phyloP scores from a whole-genome alignment of 176 grass and related monocot genomes.

The Chloris gayana region DNA sequence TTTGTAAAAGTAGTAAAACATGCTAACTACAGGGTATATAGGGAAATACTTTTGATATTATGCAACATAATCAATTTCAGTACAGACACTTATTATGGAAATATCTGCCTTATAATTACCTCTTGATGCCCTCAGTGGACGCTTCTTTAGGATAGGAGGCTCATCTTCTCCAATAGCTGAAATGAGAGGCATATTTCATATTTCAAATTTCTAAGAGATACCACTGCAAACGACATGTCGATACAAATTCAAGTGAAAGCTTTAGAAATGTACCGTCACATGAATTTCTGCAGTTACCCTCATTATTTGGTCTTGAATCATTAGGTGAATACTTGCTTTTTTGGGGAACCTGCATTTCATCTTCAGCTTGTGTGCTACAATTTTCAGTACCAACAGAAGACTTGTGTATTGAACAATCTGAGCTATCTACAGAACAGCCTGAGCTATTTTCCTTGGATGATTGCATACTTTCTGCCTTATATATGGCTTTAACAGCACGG shows the following conservation, averaged over 20 bases:
- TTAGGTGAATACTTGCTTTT: constrained; percentile 41
- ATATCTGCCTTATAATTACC: constrained; percentile 29
- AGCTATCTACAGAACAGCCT: constrained; percentile 32
- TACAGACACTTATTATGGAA: background rate
- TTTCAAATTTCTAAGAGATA: constrained; percentile 37
- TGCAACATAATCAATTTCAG: constrained; percentile 18
- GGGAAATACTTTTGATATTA: constrained; percentile 15
- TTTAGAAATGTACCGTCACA: constrained; percentile 40
- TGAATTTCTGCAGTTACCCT: constrained; percentile 13
- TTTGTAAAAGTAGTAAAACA: background rate
- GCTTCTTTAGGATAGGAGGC: constrained; percentile 29
- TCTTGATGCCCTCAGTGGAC: constrained; percentile 41
- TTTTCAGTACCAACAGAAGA: constrained; percentile 16
- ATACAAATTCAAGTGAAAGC: constrained; percentile 28
- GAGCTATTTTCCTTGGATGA: constrained; percentile 38
- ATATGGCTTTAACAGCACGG: constrained; percentile 32
- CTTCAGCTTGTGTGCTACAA: constrained; percentile 33
- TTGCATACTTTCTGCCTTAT: constrained; percentile 32
- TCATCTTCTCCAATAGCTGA: constrained; percentile 38
- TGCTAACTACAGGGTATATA: constrained; percentile 2
- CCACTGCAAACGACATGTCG: constrained; percentile 4
- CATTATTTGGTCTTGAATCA: constrained; percentile 15
- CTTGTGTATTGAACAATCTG: constrained; percentile 34
- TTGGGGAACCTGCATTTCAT: constrained; percentile 36
- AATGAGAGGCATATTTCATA: constrained; percentile 38